Evolutionary conservation across 2,329 filamentous ascomycete genomes (phyloP).

Genomic region (Clarireedia homoeocarpa): DNA sequence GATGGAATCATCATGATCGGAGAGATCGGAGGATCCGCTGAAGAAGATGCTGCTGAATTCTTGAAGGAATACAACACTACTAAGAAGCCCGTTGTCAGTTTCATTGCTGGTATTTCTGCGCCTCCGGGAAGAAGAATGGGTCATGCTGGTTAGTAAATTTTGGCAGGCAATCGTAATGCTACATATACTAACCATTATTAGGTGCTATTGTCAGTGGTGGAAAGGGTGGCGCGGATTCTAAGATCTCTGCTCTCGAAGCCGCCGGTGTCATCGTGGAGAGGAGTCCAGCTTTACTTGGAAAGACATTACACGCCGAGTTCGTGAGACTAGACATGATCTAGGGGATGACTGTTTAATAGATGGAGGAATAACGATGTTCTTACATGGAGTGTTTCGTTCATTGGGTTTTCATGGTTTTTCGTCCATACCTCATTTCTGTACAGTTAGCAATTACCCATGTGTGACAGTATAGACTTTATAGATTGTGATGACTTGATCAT

Average conservation of each 20-base stretch:
- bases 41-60: constrained; percentile 98
- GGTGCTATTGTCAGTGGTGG: constrained; percentile 91
- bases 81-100: constrained; percentile 94
- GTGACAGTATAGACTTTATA: constrained; percentile 11
- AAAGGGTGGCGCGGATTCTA: constrained; percentile 96
- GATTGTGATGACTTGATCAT: constrained; percentile 5
- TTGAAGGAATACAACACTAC: constrained; percentile 83
- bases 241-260: constrained; percentile 88
- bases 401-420: constrained; percentile 22
- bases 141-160: constrained; percentile 63
- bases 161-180: neutral
- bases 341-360: constrained; percentile 22
- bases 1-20: constrained; percentile 99
- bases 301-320: constrained; percentile 91
- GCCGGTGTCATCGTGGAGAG: constrained; percentile 95
- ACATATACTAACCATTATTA: constrained; percentile 22
- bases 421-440: constrained; percentile 30
- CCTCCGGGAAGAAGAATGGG: constrained; percentile 96
- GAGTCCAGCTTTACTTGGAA: constrained; percentile 85
- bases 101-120: constrained; percentile 97
- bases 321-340: constrained; percentile 93
- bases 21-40: constrained; percentile 93
- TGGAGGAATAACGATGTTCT: constrained; percentile 15
- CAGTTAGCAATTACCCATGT: constrained; percentile 27
- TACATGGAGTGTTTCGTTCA: constrained; percentile 25